These are phyloP conservation scores for Paraphaeosphaeria minitans DNA, from an alignment of 2,329 filamentous ascomycete genomes.

Conservation along the genomic window DNA sequence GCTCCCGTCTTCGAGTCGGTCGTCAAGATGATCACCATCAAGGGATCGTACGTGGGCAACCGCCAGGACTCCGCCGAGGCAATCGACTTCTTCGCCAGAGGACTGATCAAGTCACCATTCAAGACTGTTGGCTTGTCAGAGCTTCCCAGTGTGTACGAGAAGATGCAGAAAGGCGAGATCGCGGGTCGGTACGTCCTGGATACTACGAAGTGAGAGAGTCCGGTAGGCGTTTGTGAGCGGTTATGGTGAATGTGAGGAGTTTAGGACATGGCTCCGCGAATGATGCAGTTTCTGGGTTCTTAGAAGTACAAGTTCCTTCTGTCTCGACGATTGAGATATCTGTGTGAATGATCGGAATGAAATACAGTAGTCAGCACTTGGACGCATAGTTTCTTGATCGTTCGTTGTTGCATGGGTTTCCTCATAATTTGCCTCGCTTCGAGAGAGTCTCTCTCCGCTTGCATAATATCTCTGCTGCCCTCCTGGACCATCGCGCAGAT, in stretches of 20 bases:
- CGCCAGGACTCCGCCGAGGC: slow-evolving; percentile 86
- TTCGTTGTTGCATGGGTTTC: not conserved
- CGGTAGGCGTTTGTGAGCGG: not conserved
- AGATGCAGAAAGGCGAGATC: slow-evolving; percentile 70
- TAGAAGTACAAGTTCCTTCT: not conserved
- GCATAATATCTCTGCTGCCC: not conserved
- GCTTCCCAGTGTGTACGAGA: slow-evolving; percentile 77
- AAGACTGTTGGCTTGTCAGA: slow-evolving; percentile 83
- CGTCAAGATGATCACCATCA: slow-evolving; percentile 87
- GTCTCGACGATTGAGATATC: not conserved
- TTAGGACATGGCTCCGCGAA: not conserved
- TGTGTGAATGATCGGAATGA: not conserved
- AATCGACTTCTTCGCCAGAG: slow-evolving; percentile 84
- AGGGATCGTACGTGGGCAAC: slow-evolving; percentile 93
- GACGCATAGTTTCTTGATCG: not conserved
- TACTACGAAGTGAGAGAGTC: slow-evolving; percentile 50
- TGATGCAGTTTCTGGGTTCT: not conserved
- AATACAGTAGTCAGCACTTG: not conserved
- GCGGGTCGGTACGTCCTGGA: slow-evolving; percentile 82
- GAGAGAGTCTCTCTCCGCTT: not conserved
- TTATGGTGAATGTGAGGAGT: not conserved
- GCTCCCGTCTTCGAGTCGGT: slow-evolving; percentile 91
- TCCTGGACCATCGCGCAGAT: not conserved
- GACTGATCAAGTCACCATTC: slow-evolving; percentile 84
- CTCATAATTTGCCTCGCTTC: not conserved